Evolutionary conservation across 1,284 basidiomycete genomes (phyloP).

Genomic region (Cyathus olla): DNA sequence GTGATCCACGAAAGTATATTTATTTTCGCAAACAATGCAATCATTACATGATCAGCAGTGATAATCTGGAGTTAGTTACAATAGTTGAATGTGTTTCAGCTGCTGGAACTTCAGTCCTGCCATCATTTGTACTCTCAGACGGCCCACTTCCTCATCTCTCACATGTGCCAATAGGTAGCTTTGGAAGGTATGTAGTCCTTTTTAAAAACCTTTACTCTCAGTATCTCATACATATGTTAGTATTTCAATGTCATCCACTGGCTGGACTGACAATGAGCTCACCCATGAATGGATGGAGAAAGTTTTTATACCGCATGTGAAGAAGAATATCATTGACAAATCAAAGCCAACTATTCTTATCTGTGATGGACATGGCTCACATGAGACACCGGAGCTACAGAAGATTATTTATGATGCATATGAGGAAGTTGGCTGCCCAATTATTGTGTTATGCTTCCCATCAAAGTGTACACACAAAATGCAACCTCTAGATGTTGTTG

Average conservation of each 20-base stretch:
- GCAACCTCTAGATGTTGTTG: conserved; percentile 29
- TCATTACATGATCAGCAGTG: conserved; percentile 14
- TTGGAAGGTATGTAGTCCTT: not conserved
- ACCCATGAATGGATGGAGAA: conserved; percentile 17
- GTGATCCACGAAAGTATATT: conserved; percentile 7
- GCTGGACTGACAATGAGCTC: not conserved
- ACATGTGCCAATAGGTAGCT: not conserved
- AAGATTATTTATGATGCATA: conserved; percentile 10
- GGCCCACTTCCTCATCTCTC: conserved; percentile 17
- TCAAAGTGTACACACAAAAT: conserved; percentile 29
- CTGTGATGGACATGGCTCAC: conserved; percentile 28
- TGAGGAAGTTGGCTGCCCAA: conserved; percentile 3
- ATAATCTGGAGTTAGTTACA: conserved; percentile 31
- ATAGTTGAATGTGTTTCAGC: conserved; percentile 28
- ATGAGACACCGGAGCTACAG: conserved; percentile 19
- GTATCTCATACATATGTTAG: not conserved
- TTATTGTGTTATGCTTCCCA: conserved; percentile 24
- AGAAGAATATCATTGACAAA: conserved; percentile 6
- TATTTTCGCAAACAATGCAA: conserved; percentile 3
- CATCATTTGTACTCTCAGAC: conserved; percentile 20
- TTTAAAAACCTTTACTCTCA: not conserved
- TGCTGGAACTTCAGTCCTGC: conserved; percentile 15
- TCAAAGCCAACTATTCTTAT: conserved; percentile 23
- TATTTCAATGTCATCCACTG: not conserved
- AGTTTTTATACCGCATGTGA: conserved; percentile 24